Conservation (phyloP, 2,329 filamentous ascomycete species). For the Botrytis byssoidea region DNA sequence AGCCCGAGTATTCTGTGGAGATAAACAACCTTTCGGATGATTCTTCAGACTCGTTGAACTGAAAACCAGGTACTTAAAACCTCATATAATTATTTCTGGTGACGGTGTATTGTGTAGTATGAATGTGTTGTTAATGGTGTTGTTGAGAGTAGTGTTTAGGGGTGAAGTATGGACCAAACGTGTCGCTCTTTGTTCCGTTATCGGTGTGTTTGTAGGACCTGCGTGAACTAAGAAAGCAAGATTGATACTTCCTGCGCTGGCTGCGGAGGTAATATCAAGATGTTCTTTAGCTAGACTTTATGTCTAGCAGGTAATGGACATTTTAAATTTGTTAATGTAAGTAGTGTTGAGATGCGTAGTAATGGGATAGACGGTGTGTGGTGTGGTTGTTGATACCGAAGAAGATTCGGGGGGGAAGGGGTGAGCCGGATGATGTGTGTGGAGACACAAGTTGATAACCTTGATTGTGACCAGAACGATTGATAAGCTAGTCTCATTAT, state of each 20-base stretch:
- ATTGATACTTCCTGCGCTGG: conserved; percentile 47
- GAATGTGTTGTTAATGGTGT: background rate
- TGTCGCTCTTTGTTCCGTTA: conserved; percentile 25
- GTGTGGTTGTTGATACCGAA: background rate
- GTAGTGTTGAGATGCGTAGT: conserved; percentile 21
- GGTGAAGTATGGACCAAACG: conserved; percentile 23
- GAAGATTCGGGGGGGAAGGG: background rate
- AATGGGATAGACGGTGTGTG: background rate
- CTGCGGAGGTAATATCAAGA: conserved; percentile 44
- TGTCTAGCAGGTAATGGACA: conserved; percentile 45
- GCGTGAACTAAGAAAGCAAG: conserved; percentile 44
- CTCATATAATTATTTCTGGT: conserved; percentile 28
- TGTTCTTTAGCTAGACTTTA: conserved; percentile 45
- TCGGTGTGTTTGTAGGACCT: conserved; percentile 35
- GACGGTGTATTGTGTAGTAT: background rate
- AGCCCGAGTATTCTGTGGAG: conserved; percentile 37
- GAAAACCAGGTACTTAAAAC: conserved; percentile 38
- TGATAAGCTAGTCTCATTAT: background rate
- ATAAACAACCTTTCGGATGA: conserved; percentile 35
- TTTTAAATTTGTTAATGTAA: conserved; percentile 27
- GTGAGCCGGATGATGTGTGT: conserved; percentile 1
- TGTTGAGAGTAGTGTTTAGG: background rate
- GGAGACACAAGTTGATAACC: conserved; percentile 12
- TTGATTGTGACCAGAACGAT: conserved; percentile 13
- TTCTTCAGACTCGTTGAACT: conserved; percentile 40